Percentiles rank a stretch among this genome's conserved stretches.
Evolutionary conservation across 768 basidiomycete species (phyloP).

Genomic region (Tulasnella sp.): DNA sequence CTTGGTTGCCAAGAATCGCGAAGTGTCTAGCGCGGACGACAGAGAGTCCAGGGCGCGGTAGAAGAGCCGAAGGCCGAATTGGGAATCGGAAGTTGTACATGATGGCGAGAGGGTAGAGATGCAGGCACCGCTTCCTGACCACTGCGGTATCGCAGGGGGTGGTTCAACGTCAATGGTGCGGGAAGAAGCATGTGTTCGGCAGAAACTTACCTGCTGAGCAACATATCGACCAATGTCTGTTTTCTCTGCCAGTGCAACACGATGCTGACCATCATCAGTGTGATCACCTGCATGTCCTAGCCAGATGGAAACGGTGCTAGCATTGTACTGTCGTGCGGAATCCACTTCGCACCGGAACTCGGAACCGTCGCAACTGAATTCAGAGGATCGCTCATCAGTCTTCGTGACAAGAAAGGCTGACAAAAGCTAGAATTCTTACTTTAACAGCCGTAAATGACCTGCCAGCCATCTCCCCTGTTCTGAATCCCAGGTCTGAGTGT

Average conservation of each 20-base stretch:
- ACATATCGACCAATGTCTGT: not conserved
- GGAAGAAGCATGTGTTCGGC: not conserved
- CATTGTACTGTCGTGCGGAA: not conserved
- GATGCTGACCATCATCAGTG: not conserved
- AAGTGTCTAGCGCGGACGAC: conserved; percentile 1
- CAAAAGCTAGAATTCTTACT: not conserved
- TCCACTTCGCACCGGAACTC: conserved; percentile 3
- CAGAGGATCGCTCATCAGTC: not conserved
- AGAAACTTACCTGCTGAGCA: not conserved
- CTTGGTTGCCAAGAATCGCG: conserved; percentile 5
- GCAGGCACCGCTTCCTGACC: conserved; percentile 10
- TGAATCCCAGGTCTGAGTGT: conserved; percentile 10
- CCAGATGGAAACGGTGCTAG: not conserved
- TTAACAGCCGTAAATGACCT: conserved; percentile 1
- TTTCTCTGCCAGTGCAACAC: not conserved
- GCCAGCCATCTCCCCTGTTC: conserved; percentile 9
- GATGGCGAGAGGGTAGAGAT: conserved; percentile 7
- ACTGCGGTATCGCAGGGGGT: not conserved
- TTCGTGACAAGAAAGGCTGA: no score
- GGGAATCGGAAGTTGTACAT: not conserved
- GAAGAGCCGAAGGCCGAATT: conserved; percentile 10
- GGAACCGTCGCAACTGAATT: conserved; percentile 18
- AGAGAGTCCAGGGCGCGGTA: not conserved
- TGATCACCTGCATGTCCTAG: not conserved
- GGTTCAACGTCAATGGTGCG: no score